Evolutionary conservation across 345 rosid species (phyloP).

Genomic region (Salix arbutifolia): DNA sequence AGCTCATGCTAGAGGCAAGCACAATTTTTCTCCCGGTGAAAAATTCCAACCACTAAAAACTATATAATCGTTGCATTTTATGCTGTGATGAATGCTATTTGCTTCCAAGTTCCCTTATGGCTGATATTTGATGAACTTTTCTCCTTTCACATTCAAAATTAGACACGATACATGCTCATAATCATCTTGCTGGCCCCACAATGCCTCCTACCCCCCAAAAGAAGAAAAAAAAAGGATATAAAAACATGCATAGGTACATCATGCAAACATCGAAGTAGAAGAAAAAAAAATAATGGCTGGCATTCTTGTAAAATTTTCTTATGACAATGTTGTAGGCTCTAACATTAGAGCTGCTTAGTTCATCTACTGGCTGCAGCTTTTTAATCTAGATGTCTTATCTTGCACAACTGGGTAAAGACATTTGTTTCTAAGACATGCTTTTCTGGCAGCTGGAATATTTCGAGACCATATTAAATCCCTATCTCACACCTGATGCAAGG

Average conservation of each 20-base stretch:
- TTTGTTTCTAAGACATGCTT: not conserved
- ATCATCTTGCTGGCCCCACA: not conserved
- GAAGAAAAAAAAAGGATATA: not conserved
- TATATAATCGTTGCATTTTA: not conserved
- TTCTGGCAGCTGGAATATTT: constrained; percentile 90
- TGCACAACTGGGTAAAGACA: not conserved
- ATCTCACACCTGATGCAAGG: constrained; percentile 74
- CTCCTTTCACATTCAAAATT: not conserved
- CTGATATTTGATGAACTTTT: not conserved
- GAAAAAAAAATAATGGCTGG: not conserved
- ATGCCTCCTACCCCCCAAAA: not conserved
- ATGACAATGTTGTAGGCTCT: not conserved
- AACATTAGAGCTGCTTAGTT: not conserved
- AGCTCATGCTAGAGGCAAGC: constrained; percentile 95
- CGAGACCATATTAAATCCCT: constrained; percentile 74
- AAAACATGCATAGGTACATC: not conserved
- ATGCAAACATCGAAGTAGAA: not conserved
- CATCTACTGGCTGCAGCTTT: not conserved
- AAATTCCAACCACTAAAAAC: not conserved
- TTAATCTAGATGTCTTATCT: not conserved
- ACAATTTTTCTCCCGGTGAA: not conserved
- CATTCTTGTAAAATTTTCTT: not conserved
- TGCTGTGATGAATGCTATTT: not conserved
- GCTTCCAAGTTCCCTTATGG: not conserved
- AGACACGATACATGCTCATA: not conserved